Conservation (phyloP, 2,329 filamentous ascomycete species). For the Leptographium lundbergii region DNA sequence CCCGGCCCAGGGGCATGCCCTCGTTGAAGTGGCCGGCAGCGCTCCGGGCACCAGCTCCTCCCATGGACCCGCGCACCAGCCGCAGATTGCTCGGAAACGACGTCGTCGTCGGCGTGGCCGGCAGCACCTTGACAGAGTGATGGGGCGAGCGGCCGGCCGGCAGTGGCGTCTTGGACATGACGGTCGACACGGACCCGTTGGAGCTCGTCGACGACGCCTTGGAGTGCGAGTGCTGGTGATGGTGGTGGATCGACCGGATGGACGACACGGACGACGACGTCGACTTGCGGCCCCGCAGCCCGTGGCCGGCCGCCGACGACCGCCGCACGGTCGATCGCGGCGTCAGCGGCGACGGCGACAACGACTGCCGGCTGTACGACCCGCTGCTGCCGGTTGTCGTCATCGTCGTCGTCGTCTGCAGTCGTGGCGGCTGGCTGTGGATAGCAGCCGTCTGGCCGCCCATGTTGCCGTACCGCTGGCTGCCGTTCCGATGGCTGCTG, state of each 20-base stretch:
- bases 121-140: constrained; percentile 87
- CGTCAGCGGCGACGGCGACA: constrained; percentile 79
- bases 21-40: constrained; percentile 39
- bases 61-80: constrained; percentile 51
- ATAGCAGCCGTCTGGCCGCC: not conserved
- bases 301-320: constrained; percentile 46
- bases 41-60: not conserved
- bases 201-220: constrained; percentile 92
- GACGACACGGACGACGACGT: constrained; percentile 93
- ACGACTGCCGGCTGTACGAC: constrained; percentile 57
- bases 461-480: not conserved
- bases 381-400: not conserved
- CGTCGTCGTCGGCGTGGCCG: constrained; percentile 65
- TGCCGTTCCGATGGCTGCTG: not conserved
- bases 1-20: constrained; percentile 32
- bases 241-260: constrained; percentile 81
- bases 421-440: constrained; percentile 4
- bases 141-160: constrained; percentile 64
- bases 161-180: constrained; percentile 53
- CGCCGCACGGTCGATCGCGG: constrained; percentile 78
- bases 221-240: constrained; percentile 75
- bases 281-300: constrained; percentile 82
- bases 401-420: constrained; percentile 1
- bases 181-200: constrained; percentile 56
- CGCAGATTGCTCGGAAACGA: constrained; percentile 79